Conservation (phyloP, 129 eudicot species). For the Flaveria bidentis region DNA sequence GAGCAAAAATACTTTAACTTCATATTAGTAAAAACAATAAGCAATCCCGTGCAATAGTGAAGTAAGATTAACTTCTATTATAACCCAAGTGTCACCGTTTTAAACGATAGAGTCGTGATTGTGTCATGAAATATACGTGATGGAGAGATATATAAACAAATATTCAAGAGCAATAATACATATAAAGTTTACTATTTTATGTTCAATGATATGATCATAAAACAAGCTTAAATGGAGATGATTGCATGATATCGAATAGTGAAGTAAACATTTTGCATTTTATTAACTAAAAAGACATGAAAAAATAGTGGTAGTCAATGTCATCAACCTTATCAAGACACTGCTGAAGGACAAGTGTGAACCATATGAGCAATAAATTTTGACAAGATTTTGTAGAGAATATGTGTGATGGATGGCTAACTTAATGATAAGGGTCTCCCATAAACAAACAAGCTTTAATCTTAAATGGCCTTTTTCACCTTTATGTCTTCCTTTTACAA, state of each 20-base stretch:
- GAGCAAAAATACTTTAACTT: too few relatives aligned
- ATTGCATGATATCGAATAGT: not conserved
- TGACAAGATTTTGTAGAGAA: conserved; percentile 27
- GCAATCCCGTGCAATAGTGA: too few relatives aligned
- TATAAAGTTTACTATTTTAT: not conserved
- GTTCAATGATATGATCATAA: not conserved
- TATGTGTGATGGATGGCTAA: conserved; percentile 26
- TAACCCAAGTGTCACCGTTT: too few relatives aligned
- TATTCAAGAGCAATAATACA: not conserved
- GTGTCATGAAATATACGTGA: too few relatives aligned
- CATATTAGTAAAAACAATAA: too few relatives aligned
- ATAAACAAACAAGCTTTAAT: conserved; percentile 36
- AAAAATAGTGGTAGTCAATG: conserved; percentile 33
- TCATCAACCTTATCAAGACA: conserved; percentile 39
- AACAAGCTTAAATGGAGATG: conserved; percentile 13
- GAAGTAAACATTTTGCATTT: not conserved
- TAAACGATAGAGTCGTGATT: too few relatives aligned
- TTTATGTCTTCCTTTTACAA: conserved; percentile 38
- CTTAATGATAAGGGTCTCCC: conserved; percentile 37
- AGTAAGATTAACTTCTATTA: too few relatives aligned
- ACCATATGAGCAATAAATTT: conserved; percentile 32
- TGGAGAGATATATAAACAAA: not conserved
- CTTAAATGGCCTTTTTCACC: conserved; percentile 35
- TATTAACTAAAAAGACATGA: conserved; percentile 8
- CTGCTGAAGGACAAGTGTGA: conserved; percentile 34